Percentiles rank a stretch among this genome's conserved stretches.
phyloP scores from a whole-genome alignment of 2,329 filamentous ascomycete species.

The Colletotrichum tofieldiae region DNA sequence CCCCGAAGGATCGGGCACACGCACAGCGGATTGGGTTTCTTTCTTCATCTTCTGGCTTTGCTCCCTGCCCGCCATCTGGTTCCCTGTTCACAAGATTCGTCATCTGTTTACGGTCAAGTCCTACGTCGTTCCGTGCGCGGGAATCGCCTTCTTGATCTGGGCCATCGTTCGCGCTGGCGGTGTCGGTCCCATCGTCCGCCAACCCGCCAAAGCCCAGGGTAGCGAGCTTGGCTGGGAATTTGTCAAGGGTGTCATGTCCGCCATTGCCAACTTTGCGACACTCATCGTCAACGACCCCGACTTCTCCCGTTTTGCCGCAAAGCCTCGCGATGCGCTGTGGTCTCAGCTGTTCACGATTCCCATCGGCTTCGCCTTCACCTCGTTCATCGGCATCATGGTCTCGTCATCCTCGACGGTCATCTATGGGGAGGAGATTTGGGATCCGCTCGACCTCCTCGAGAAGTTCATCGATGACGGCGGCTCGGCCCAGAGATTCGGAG shows the following conservation, averaged over 20 bases:
- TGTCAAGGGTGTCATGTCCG: conserved; percentile 88
- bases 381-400: conserved; percentile 86
- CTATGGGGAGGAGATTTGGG: conserved; percentile 78
- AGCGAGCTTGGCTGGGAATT: conserved; percentile 85
- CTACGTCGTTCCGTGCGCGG: conserved; percentile 86
- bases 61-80: conserved; percentile 89
- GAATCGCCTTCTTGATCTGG: conserved; percentile 91
- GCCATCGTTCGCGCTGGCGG: conserved; percentile 85
- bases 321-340: conserved; percentile 83
- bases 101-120: conserved; percentile 95
- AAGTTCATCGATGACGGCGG: conserved; percentile 79
- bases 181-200: conserved; percentile 85
- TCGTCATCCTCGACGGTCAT: conserved; percentile 81
- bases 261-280: conserved; percentile 92
- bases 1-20: conserved; percentile 75
- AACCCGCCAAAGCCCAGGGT: conserved; percentile 75
- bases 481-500: conserved; percentile 79
- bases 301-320: conserved; percentile 86
- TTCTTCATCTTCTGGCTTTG: conserved; percentile 91
- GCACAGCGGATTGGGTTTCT: conserved; percentile 81
- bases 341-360: conserved; percentile 85
- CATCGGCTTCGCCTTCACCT: conserved; percentile 81
- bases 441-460: conserved; percentile 78
- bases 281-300: conserved; percentile 88
- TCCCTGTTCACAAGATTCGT: conserved; percentile 89